These are phyloP conservation scores for Mikania micrantha DNA, from an alignment of 129 eudicot species.

Conservation along the genomic window DNA sequence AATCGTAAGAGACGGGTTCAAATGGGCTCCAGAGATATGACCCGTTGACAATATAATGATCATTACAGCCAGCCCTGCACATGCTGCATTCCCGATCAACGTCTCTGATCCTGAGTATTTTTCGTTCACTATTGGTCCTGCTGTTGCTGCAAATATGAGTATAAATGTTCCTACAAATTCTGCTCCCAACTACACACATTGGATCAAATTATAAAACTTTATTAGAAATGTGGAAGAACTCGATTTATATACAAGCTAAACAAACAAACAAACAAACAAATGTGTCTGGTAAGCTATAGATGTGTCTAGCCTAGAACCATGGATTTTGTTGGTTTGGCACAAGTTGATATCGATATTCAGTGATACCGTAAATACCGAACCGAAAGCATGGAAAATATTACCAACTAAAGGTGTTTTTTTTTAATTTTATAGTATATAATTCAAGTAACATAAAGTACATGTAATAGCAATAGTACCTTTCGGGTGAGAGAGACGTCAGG, in stretches of 20 bases:
- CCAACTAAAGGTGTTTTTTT: too few relatives aligned
- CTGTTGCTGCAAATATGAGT: constrained; percentile 73
- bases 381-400: too few relatives aligned
- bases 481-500: constrained; percentile 36
- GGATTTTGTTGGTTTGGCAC: too few relatives aligned
- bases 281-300: too few relatives aligned
- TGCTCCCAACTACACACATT: constrained; percentile 57
- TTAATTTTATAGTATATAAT: too few relatives aligned
- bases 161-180: constrained; percentile 91
- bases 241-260: too few relatives aligned
- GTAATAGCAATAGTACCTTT: constrained; percentile 17
- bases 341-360: too few relatives aligned
- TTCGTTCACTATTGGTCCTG: constrained; percentile 75
- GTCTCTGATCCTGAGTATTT: constrained; percentile 56
- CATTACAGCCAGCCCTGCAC: constrained; percentile 81
- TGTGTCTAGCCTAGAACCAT: too few relatives aligned
- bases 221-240: not conserved
- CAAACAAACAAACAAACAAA: too few relatives aligned
- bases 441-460: too few relatives aligned
- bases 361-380: too few relatives aligned
- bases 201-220: not conserved
- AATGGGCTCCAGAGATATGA: constrained; percentile 89
- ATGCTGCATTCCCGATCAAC: constrained; percentile 77
- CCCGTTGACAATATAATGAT: constrained; percentile 67
- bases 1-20: constrained; percentile 76